Base-by-base conservation (phyloP, 2,329 filamentous ascomycete species). In the Lasiodiplodia hormozganensis region DNA sequence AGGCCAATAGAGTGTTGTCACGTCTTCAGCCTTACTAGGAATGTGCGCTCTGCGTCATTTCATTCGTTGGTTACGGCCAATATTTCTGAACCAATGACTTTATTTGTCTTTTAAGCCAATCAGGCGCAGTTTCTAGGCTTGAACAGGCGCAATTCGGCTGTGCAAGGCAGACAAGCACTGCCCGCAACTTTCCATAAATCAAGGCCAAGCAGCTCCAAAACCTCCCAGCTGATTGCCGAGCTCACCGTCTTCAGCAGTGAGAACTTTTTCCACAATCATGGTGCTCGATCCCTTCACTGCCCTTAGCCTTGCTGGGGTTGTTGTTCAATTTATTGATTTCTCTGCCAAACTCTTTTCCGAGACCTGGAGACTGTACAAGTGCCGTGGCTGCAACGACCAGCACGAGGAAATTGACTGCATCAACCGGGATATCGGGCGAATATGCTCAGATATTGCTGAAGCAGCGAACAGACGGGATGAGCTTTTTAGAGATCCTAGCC, bases 391-490 rank as follows among this genome's bases (percentile, higher is more conserved):
- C 12, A 10, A 7, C 3, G 28, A n/a, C 2, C 8, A n/a, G 36
- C 52, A 54, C 25, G 16, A n/a, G 5, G 52, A 54, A 5, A 4
- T 34, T 0, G 52, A 21, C 3, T 54, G 52, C 28, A 34, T 54
- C 4, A 54, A 10, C 11, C 3, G 3, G 25, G 49, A 53, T 21
- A 16, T 53, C 51, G 2, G 0, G 2, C 11, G 4, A 53, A 53
- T 3, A 3, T 3, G 2, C 7, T 10, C 18, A n/a, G 18, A n/a
- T 8, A 21, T 4, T 10, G 7, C n/a, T n/a, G 11, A 0, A 6
- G 43, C 43, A 11, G 2, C 3, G 23, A 28, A 3, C 4, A n/a
- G n/a, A n/a, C n/a, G n/a, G n/a, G 7, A 34, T 10, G 31, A 34
- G 31, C 31, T 34, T 34, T 34, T 34, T 1, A 34, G 8, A 8